phyloP scores from a whole-genome alignment of 108 stramenopile species.

The Cafeteria roenbergensis region DNA sequence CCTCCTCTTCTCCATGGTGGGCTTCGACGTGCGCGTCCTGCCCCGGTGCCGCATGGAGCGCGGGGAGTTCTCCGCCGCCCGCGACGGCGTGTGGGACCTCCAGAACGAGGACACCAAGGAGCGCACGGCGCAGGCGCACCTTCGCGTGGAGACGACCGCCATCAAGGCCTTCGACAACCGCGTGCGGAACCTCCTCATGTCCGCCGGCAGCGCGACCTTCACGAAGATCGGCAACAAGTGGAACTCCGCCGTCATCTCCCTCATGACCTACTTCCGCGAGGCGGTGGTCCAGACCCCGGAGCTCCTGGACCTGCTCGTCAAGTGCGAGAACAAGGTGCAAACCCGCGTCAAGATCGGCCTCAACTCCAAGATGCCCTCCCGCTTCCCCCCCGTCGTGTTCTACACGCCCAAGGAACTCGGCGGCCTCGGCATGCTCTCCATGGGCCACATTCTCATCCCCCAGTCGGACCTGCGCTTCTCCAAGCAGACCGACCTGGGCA shows the following conservation, averaged over 20 bases:
- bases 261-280: conserved; percentile 97
- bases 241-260: conserved; percentile 85
- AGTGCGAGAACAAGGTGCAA: conserved; percentile 99
- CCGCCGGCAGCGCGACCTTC: conserved; percentile 91
- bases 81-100: conserved; percentile 96
- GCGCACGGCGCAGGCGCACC: conserved; percentile 89
- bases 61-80: conserved; percentile 60
- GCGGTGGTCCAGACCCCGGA: conserved; percentile 96
- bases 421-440: conserved; percentile 94
- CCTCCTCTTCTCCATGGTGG: conserved; percentile 92
- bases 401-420: conserved; percentile 89
- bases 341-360: conserved; percentile 97
- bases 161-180: conserved; percentile 89
- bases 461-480: conserved; percentile 94
- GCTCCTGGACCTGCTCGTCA: conserved; percentile 82
- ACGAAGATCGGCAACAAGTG: conserved; percentile 99
- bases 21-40: conserved; percentile 90
- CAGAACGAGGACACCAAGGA: conserved; percentile 97
- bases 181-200: conserved; percentile 93
- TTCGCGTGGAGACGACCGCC: conserved; percentile 79
- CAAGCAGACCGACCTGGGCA: conserved; percentile 92
- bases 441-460: conserved; percentile 97
- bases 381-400: conserved; percentile 50
- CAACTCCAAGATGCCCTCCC: conserved; percentile 95
- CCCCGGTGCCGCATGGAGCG: conserved; percentile 61